Conservation (phyloP, 2,329 filamentous ascomycete genomes). For the Stachybotrys echinatus region DNA sequence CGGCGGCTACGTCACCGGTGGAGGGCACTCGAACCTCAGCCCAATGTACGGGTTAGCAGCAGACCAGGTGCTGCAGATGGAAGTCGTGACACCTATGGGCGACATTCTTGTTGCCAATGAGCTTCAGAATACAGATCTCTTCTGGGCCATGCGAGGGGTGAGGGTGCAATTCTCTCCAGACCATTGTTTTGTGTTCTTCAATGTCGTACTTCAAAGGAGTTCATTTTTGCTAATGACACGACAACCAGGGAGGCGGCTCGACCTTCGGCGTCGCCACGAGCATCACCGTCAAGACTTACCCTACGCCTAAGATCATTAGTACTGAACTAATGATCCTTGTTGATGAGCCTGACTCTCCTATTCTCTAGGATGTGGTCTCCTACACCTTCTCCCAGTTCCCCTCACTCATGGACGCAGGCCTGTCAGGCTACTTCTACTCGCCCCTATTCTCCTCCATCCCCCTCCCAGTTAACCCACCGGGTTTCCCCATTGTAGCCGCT, state of each 20-base stretch:
- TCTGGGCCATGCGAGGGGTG: constrained; percentile 46
- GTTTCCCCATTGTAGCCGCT: neutral
- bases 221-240: too few relatives aligned
- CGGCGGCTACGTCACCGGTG: constrained; percentile 11
- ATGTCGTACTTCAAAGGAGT: neutral
- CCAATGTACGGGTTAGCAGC: constrained; percentile 40
- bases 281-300: neutral
- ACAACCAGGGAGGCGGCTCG: neutral
- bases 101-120: constrained; percentile 33
- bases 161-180: constrained; percentile 17
- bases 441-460: neutral
- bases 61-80: constrained; percentile 39
- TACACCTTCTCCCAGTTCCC: neutral
- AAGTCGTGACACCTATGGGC: constrained; percentile 37
- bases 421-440: neutral
- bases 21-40: constrained; percentile 36
- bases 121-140: constrained; percentile 40
- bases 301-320: too few relatives aligned
- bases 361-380: neutral
- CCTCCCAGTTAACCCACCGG: neutral
- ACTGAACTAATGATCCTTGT: too few relatives aligned
- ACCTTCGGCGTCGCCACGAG: neutral
- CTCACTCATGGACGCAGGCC: neutral
- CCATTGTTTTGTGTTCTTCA: neutral
- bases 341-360: too few relatives aligned